These are phyloP conservation scores for Papiliotrema flavescens DNA, from an alignment of 1,284 basidiomycete species.

Conservation along the genomic window DNA sequence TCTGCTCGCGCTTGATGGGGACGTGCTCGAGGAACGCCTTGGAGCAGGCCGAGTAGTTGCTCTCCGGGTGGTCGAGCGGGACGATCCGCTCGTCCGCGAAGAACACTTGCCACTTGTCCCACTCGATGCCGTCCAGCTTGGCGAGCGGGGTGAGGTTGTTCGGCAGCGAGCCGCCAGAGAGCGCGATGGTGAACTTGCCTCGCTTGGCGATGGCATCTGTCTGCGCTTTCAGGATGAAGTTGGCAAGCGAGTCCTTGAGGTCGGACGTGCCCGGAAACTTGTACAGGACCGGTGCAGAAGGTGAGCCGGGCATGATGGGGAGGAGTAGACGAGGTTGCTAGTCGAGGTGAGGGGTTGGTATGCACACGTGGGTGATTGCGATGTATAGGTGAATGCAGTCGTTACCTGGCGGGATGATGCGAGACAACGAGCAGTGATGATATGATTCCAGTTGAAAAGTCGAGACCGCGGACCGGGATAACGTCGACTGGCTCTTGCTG, in stretches of 20 bases:
- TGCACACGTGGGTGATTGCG: too few relatives aligned
- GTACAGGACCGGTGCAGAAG: slow-evolving; percentile 63
- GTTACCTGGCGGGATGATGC: too few relatives aligned
- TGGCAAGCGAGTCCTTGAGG: slow-evolving; percentile 65
- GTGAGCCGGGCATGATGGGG: slow-evolving; percentile 36
- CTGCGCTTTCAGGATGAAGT: slow-evolving; percentile 83
- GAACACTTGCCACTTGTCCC: slow-evolving; percentile 97
- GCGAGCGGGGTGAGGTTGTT: slow-evolving; percentile 74
- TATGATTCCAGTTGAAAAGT: too few relatives aligned
- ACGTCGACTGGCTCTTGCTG: too few relatives aligned
- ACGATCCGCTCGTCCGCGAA: slow-evolving; percentile 95
- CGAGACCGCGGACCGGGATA: too few relatives aligned
- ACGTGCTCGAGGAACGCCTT: slow-evolving; percentile 79
- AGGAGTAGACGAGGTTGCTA: neutral
- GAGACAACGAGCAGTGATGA: too few relatives aligned
- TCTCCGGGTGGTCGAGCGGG: slow-evolving; percentile 85
- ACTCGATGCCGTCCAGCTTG: slow-evolving; percentile 66
- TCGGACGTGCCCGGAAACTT: slow-evolving; percentile 59
- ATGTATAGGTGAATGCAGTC: too few relatives aligned
- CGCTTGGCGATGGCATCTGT: slow-evolving; percentile 83
- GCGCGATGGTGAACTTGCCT: slow-evolving; percentile 83
- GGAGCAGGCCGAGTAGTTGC: slow-evolving; percentile 78
- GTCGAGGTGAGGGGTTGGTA: neutral
- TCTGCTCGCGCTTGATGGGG: slow-evolving; percentile 65
- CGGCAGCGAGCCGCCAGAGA: slow-evolving; percentile 90